phyloP scores from a whole-genome alignment of 2,329 filamentous ascomycete species.

The Davidsoniella neocaledoniae region DNA sequence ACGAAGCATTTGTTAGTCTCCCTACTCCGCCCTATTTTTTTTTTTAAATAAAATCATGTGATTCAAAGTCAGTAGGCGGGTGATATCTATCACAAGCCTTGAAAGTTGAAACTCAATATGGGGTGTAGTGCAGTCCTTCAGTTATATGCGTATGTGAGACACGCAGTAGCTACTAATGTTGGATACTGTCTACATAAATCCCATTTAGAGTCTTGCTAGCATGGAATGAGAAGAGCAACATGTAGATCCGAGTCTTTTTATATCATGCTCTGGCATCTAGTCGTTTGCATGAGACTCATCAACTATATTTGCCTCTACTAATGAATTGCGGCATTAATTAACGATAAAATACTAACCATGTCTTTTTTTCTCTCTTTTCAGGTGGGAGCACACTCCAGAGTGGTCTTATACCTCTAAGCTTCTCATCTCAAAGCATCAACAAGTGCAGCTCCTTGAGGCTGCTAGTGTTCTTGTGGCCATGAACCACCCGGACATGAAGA shows the following conservation, averaged over 20 bases:
- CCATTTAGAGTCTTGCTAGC: not conserved
- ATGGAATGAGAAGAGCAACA: not conserved
- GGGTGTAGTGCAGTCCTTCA: not conserved
- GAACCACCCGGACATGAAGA: slow-evolving; percentile 34
- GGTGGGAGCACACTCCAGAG: slow-evolving; percentile 98
- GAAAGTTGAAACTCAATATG: not conserved
- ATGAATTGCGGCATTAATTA: too few species aligned
- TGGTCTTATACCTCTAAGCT: slow-evolving; percentile 96
- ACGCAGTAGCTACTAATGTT: not conserved
- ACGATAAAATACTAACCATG: not conserved
- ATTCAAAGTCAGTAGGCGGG: too few species aligned
- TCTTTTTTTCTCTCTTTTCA: slow-evolving; percentile 30
- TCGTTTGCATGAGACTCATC: too few species aligned
- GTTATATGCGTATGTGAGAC: not conserved
- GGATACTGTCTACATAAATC: slow-evolving; percentile 1
- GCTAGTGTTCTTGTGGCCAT: slow-evolving; percentile 92
- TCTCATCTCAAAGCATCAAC: slow-evolving; percentile 97
- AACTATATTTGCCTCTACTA: too few species aligned
- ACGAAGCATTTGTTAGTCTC: slow-evolving; percentile 98
- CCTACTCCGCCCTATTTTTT: slow-evolving; percentile 40
- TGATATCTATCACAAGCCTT: not conserved
- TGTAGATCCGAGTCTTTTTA: not conserved
- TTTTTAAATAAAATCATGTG: too few species aligned
- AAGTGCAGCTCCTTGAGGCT: slow-evolving; percentile 92
- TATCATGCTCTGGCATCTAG: not conserved